Evolutionary conservation across 2,329 filamentous ascomycete genomes (phyloP).

Genomic region (Fusarium floridanum): DNA sequence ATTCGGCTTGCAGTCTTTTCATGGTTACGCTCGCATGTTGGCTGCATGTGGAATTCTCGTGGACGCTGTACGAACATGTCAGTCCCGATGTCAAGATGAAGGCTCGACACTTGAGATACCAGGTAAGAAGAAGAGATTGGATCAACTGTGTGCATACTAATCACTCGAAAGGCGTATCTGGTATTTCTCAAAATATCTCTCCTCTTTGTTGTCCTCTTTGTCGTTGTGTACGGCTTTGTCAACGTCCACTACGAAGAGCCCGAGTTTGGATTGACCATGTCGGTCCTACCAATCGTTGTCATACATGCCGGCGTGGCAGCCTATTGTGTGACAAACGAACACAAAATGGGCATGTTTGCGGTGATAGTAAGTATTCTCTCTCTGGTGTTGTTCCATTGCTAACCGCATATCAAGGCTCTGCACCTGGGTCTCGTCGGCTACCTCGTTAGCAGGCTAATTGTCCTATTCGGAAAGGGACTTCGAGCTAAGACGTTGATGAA

Average conservation of each 20-base stretch:
- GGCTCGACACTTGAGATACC: neutral
- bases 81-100: neutral
- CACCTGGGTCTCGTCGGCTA: neutral
- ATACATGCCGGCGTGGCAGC: neutral
- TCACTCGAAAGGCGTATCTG: neutral
- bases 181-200: neutral
- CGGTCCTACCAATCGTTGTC: neutral
- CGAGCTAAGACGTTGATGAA: neutral
- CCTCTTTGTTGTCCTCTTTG: neutral
- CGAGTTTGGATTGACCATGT: conserved; percentile 2
- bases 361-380: neutral
- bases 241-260: neutral
- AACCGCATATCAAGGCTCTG: neutral
- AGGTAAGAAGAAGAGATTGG: neutral
- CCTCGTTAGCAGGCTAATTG: neutral
- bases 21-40: neutral
- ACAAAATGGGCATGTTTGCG: neutral
- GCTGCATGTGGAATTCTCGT: neutral
- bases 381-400: neutral
- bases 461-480: neutral
- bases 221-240: neutral
- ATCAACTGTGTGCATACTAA: neutral
- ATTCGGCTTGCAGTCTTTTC: neutral
- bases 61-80: conserved; percentile 1
- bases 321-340: neutral